Conservation (phyloP, 495 filamentous ascomycete genomes). For the Hypoxylon subgilvum region DNA sequence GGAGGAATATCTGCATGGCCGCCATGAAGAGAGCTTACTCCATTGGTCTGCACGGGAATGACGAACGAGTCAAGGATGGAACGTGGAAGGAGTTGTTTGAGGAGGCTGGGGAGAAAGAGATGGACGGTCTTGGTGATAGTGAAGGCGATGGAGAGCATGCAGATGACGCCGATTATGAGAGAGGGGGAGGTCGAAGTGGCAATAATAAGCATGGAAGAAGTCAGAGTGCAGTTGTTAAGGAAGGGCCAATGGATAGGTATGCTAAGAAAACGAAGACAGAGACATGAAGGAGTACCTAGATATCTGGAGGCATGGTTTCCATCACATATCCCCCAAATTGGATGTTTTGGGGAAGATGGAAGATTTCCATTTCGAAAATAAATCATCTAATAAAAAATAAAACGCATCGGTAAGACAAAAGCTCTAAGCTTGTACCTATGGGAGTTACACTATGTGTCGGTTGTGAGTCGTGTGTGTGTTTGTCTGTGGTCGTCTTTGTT, state of each 20-base stretch:
- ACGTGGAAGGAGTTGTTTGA: constrained; percentile 65
- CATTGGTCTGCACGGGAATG: constrained; percentile 65
- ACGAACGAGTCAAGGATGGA: constrained; percentile 63
- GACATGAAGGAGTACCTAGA: neutral
- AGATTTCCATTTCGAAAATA: no score
- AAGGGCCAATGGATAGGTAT: constrained; percentile 54
- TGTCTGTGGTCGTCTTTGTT: no score
- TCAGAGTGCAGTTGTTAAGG: constrained; percentile 27
- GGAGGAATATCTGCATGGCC: constrained; percentile 63
- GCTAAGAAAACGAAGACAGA: constrained; percentile 46
- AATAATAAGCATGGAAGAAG: constrained; percentile 40
- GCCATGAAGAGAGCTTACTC: constrained; percentile 70
- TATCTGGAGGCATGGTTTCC: neutral
- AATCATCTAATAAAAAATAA: no score
- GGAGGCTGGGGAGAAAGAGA: constrained; percentile 57
- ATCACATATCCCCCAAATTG: neutral
- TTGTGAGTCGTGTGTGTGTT: no score
- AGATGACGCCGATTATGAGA: constrained; percentile 36
- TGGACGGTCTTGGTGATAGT: constrained; percentile 40
- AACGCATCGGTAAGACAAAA: no score
- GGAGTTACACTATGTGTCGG: no score
- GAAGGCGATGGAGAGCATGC: constrained; percentile 40
- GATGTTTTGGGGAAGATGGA: no score
- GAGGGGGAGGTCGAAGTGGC: constrained; percentile 15
- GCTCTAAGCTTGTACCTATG: no score